Percentiles rank a stretch among this genome's conserved stretches.
Conservation (phyloP, 768 basidiomycete species). For the Steccherinum ochraceum region DNA sequence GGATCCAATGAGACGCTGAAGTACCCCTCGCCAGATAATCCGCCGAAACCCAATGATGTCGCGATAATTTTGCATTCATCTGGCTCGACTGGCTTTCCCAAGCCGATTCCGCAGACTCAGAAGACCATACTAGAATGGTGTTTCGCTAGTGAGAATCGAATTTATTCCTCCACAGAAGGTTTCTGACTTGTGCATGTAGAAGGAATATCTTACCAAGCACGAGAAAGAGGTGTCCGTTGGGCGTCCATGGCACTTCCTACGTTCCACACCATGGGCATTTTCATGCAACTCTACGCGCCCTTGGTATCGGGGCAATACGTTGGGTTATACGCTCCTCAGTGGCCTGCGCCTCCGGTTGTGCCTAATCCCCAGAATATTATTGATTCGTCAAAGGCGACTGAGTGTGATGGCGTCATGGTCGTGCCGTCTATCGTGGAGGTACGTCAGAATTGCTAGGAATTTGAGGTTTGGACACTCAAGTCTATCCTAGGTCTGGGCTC, state of each 20-base stretch:
- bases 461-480: too few relatives aligned
- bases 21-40: too few relatives aligned
- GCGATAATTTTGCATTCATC: conserved; percentile 46
- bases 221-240: too few relatives aligned
- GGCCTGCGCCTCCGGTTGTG: conserved; percentile 8
- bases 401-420: conserved; percentile 3
- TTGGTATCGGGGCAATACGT: conserved; percentile 2
- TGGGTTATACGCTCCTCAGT: conserved; percentile 9
- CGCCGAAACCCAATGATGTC: too few relatives aligned
- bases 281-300: conserved; percentile 12
- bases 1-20: too few relatives aligned
- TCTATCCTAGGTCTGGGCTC: too few relatives aligned
- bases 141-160: too few relatives aligned
- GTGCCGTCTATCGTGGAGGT: conserved; percentile 12
- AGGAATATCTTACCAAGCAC: too few relatives aligned
- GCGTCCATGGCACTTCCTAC: conserved; percentile 11
- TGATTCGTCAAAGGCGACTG: too few relatives aligned
- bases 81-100: conserved; percentile 43
- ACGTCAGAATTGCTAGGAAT: too few relatives aligned
- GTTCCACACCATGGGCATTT: conserved; percentile 12
- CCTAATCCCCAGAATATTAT: conserved; percentile 12
- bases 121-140: conserved; percentile 13
- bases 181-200: too few relatives aligned
- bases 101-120: conserved; percentile 25
- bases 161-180: too few relatives aligned